Percentiles rank a stretch among this genome's conserved stretches.
These are phyloP conservation scores for Juglanconis juglandina DNA, from an alignment of 2,329 filamentous ascomycete species.

Conservation along the genomic window DNA sequence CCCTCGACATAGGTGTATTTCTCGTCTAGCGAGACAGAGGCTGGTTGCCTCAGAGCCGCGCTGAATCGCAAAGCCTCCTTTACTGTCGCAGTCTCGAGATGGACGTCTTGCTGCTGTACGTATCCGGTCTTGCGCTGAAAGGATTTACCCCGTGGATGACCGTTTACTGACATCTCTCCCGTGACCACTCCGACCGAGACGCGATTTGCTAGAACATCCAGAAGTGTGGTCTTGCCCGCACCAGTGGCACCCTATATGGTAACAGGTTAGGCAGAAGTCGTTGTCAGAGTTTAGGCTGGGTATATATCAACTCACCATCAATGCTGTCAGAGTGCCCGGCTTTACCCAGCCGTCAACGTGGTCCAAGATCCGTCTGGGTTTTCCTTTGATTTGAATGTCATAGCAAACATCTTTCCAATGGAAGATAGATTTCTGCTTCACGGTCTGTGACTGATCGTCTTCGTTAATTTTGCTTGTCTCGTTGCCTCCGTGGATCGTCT, in stretches of 20 bases:
- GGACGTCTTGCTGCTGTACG: slow-evolving; percentile 57
- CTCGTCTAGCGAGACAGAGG: slow-evolving; percentile 59
- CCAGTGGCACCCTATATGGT: slow-evolving; percentile 45
- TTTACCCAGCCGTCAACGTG: slow-evolving; percentile 86
- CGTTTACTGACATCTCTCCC: slow-evolving; percentile 65
- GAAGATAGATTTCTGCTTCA: slow-evolving; percentile 56
- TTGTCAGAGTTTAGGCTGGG: too few relatives aligned
- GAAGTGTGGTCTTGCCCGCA: slow-evolving; percentile 60
- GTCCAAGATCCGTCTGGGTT: slow-evolving; percentile 69
- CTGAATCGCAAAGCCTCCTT: slow-evolving; percentile 70
- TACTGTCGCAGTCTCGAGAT: too few relatives aligned
- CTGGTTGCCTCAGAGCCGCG: slow-evolving; percentile 69
- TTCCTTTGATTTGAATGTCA: slow-evolving; percentile 68
- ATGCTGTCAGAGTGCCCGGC: slow-evolving; percentile 78
- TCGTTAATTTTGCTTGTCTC: too few relatives aligned
- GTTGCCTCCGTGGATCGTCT: too few relatives aligned
- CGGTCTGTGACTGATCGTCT: too few relatives aligned
- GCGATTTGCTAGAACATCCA: slow-evolving; percentile 56
- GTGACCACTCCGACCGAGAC: slow-evolving; percentile 61
- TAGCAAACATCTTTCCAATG: slow-evolving; percentile 77
- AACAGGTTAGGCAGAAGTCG: too few relatives aligned
- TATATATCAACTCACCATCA: slow-evolving; percentile 46
- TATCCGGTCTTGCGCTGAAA: slow-evolving; percentile 67
- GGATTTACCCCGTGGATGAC: slow-evolving; percentile 47
- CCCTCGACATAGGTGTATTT: slow-evolving; percentile 75